Base-by-base conservation (phyloP, 208 protist species). In the Acanthamoeba rhysodes region DNA sequence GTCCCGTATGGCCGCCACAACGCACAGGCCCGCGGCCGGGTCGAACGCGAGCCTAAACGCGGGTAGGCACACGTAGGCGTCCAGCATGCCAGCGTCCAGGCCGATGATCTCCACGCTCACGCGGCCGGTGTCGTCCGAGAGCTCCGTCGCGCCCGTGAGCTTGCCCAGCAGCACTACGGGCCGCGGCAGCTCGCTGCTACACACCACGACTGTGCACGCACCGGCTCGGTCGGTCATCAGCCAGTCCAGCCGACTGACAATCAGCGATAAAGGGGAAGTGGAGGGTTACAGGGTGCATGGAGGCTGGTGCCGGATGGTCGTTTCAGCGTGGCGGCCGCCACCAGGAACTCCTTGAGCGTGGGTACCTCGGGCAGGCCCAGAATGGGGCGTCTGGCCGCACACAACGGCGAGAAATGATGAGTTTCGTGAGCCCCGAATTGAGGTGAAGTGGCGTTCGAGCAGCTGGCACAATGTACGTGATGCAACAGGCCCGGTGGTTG, bases 321-420 rank as follows among this genome's bases (percentile, higher is more conserved):
- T n/a, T 29, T n/a, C 41, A 85, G 37, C 34, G 20, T 32, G 7
- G 48, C 48, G 45, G 48, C 10, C 45, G 57, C 57, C 22, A 34
- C 48, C 45, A 57, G 41, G 57, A 85, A 85, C 24, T 85, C 78
- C 27, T 59, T 85, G 78, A 85, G 18, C 22, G 78, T 24, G 27
- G 78, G 78, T 24, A 85, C 78, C 48, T 85, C 78, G 14, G 78
- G 78, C 34, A 85, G 78, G 27, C 78, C 78, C 37, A 85, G 78
- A 22, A 85, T 85, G 4, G 78, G 78, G 5, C 78, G 37, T 18
- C 78, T 85, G 20, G 16, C 14, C 45, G 8, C 45, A 48, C 45
- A 4, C 45, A 7, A 48, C 45, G 45, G 45, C 45, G 45, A 48
- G 45, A 48, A 48, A 12, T 16, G 57, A 10, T 24, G n/a, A 24